Evolutionary conservation across 1,284 basidiomycete genomes (phyloP), one percentile per base, ranked within the genome.

Genomic region (Ustilago trichophora): DNA sequence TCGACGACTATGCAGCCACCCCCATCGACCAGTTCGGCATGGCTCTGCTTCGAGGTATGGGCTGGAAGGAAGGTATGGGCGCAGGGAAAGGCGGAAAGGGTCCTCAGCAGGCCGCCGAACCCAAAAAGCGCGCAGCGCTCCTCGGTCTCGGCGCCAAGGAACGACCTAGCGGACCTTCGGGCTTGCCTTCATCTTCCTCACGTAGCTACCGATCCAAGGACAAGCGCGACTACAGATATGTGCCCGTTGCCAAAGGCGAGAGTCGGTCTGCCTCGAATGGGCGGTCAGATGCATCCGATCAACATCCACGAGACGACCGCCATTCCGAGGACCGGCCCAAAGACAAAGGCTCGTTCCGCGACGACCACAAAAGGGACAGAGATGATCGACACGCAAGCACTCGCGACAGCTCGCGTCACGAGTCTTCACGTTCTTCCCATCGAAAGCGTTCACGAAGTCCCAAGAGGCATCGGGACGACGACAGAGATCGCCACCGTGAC

Each of bases 41-140:
- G 6, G 95, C 95, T 6, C 87, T 98, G 76, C 85, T 97, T 6
- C 87, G 94, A 36, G 95, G 95, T 0, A 98, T 98, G 95, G 95
- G 94, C 4, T 97, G 93, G 92, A 90, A 90, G 56, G 89, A 92
- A 45, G 91, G 91, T 0, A 86, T 85, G 19, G 87, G 89, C 0
- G 90, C 89, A 3, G 80, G 80, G 1, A 74, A 80, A 18, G 56
- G 60, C 1, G 67, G 74, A 7, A 71, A 68, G 34, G 76, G 78
- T 3, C 77, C 75, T 4, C 59, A 51, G 16, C 55, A 58, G 15
- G 72, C 77, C 0, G 60, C 62, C 3, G 60, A 74, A 35, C 80
- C 80, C 7, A 74, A 80, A 41, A 73, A 69, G 19, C 53, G 76
- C 6, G 66, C 74, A 18, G 73, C 75, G 3, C 37, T 79, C 21